Base-by-base conservation (phyloP, 2,329 filamentous ascomycete species). In the Monosporascus cannonballus region DNA sequence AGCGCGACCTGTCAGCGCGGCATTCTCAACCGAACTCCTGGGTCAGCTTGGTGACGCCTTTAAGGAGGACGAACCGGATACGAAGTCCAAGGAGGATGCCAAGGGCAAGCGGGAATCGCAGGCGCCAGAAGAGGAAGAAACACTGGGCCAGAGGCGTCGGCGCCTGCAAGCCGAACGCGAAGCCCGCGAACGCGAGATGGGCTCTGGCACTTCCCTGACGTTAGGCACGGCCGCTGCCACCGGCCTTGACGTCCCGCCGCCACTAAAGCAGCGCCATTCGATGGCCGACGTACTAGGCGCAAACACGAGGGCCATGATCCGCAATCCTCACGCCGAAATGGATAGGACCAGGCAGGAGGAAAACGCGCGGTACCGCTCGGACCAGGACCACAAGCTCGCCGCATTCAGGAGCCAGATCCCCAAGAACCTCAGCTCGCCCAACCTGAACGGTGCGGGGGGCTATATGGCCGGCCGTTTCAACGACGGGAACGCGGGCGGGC, bases 61-160 rank as follows among this genome's bases (percentile, higher is more conserved):
- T 11, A 75, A 76, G 18, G 71, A 73, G 1, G 69, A 24, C 8
- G 20, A 44, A 44, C 14, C 41, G 5, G 17, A 42, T 55, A 56
- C 42, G 37, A 72, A 73, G 51, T 63, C 68, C 18, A 62, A 71
- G 5, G 61, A 56, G 38, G 67, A 71, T 50, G 62, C 51, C 15
- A 61, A 64, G 36, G 67, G 59, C 4, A 69, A 69, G 47, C 55
- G 55, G 20, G 66, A 62, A 36, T 58, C 64, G 34, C 64, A 60
- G 6, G 56, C 65, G 52, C 54, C 64, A 20, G 76, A 78, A 55
- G 86, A 85, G 58, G 86, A 90, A 60, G 89, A 94, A 65, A 93
- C 89, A 0, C 75, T 94, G 0, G 89, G 88, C 9, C 87, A 93
- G 67, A 84, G 89, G 11, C 84, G 88, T 1, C 83, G 83, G 27